Evolutionary conservation across 75 land plant genomes (phyloP).

Genomic region (Sequoiadendron giganteum): DNA sequence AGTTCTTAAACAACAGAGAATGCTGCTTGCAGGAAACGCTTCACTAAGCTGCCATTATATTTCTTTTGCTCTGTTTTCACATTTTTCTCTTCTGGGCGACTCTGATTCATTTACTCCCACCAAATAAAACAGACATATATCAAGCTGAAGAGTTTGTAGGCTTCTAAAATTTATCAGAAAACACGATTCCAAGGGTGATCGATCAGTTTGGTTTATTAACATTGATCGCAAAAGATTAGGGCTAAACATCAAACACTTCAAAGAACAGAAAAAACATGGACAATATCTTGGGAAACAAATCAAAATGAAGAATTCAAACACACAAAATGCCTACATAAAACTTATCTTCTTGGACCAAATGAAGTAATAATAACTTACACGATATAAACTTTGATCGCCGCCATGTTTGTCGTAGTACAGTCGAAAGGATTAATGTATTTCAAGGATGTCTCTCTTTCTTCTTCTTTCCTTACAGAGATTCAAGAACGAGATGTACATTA

Average conservation of each 20-base stretch:
- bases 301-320: neutral
- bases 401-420: neutral
- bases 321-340: too few relatives aligned
- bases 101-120: too few relatives aligned
- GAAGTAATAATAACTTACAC: neutral
- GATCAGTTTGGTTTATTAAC: neutral
- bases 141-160: too few relatives aligned
- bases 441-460: neutral
- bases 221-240: neutral
- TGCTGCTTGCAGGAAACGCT: too few relatives aligned
- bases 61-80: neutral
- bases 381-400: neutral
- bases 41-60: neutral
- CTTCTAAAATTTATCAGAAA: neutral
- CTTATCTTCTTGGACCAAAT: too few relatives aligned
- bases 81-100: neutral
- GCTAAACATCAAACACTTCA: neutral
- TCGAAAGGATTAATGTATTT: neutral
- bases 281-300: neutral
- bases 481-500: neutral
- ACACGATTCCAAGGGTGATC: neutral
- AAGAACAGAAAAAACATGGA: too few relatives aligned
- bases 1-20: too few relatives aligned
- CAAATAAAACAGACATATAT: too few relatives aligned
- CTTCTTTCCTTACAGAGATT: neutral